Conservation (phyloP, 1,284 basidiomycete species). For the Pyrrhoderma lamaoense region DNA sequence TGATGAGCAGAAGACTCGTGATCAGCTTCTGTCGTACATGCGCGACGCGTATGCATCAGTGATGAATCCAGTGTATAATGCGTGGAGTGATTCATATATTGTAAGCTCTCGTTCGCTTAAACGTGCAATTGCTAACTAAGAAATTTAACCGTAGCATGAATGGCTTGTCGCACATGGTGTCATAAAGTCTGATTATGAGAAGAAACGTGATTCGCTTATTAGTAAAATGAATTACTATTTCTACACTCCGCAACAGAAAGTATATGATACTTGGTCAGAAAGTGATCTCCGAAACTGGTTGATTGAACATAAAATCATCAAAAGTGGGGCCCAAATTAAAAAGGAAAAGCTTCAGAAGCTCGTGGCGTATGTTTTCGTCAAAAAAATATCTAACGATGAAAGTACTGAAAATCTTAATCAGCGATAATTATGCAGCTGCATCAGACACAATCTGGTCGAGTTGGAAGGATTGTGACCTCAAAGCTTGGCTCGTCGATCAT, state of each 20-base stretch:
- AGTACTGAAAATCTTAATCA: slow-evolving; percentile 23
- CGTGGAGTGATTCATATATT: slow-evolving; percentile 82
- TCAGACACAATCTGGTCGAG: slow-evolving; percentile 61
- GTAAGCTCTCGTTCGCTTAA: slow-evolving; percentile 35
- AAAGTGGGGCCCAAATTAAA: slow-evolving; percentile 61
- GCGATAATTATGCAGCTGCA: slow-evolving; percentile 69
- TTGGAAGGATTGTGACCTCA: slow-evolving; percentile 78
- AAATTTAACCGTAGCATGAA: slow-evolving; percentile 40
- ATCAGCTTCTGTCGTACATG: slow-evolving; percentile 66
- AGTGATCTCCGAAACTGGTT: slow-evolving; percentile 65
- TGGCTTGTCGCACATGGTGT: slow-evolving; percentile 81
- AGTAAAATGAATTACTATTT: slow-evolving; percentile 75
- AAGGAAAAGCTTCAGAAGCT: slow-evolving; percentile 75
- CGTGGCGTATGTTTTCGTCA: slow-evolving; percentile 38
- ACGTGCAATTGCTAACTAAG: neutral
- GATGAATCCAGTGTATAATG: slow-evolving; percentile 63
- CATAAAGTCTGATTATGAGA: slow-evolving; percentile 50
- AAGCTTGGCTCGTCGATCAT: slow-evolving; percentile 70
- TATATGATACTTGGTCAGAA: slow-evolving; percentile 68
- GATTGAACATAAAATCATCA: slow-evolving; percentile 59
- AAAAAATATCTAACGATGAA: neutral
- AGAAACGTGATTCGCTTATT: slow-evolving; percentile 63
- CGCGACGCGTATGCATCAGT: slow-evolving; percentile 59
- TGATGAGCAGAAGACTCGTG: slow-evolving; percentile 52
- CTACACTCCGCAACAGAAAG: slow-evolving; percentile 47